Conservation (phyloP, 345 rosid genomes). For the Isatis tinctoria region DNA sequence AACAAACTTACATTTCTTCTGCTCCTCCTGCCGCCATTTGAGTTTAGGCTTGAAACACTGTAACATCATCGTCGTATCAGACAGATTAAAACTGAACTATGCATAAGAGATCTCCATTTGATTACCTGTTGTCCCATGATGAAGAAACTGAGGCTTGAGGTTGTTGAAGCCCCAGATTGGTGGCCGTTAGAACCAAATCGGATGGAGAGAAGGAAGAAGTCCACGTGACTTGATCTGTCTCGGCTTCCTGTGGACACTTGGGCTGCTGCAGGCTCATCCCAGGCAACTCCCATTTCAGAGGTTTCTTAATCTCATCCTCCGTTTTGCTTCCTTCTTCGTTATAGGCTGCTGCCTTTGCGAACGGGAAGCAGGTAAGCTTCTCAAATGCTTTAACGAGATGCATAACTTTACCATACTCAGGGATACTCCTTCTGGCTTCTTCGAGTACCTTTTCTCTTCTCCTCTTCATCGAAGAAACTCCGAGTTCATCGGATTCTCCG, state of each 20-base stretch:
- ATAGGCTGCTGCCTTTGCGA: background rate
- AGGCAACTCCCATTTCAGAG: slow-evolving; percentile 71
- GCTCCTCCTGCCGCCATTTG: slow-evolving; percentile 67
- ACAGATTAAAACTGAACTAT: background rate
- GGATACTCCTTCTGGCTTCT: slow-evolving; percentile 67
- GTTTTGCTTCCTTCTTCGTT: slow-evolving; percentile 34
- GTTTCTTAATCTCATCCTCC: slow-evolving; percentile 40
- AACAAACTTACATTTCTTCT: slow-evolving; percentile 58
- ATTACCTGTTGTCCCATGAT: slow-evolving; percentile 61
- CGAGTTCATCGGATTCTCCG: slow-evolving; percentile 18
- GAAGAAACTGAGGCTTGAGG: slow-evolving; percentile 55
- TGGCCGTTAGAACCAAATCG: slow-evolving; percentile 54
- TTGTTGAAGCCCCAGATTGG: slow-evolving; percentile 55
- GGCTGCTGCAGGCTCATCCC: slow-evolving; percentile 50
- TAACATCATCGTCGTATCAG: background rate
- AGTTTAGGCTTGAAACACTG: slow-evolving; percentile 55
- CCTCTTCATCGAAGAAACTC: slow-evolving; percentile 55
- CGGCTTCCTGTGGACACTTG: slow-evolving; percentile 31
- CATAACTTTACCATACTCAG: slow-evolving; percentile 74
- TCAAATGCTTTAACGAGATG: slow-evolving; percentile 87
- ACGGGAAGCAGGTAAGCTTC: slow-evolving; percentile 46
- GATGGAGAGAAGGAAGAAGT: slow-evolving; percentile 44
- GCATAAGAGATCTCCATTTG: background rate
- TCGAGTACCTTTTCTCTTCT: slow-evolving; percentile 72
- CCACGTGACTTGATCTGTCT: slow-evolving; percentile 30